Evolutionary conservation across 805 yeast species (phyloP).

Genomic region (Cyberlindnera saturnus): DNA sequence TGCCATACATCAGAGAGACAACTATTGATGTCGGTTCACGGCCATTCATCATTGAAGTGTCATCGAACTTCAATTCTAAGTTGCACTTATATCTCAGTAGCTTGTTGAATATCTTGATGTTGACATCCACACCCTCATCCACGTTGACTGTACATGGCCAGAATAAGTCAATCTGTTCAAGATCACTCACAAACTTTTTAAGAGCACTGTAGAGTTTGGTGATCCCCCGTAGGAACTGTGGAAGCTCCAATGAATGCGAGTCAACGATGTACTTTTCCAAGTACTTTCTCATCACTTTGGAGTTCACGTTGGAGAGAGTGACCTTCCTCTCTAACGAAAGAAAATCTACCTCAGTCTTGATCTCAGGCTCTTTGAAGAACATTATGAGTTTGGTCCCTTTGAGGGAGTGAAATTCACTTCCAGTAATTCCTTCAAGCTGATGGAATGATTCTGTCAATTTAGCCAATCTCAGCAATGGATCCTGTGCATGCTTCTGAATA

Average conservation of each 20-base stretch:
- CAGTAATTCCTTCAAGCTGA: constrained; percentile 10
- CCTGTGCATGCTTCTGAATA: constrained; percentile 17
- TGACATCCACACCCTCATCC: constrained; percentile 6
- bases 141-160: constrained; percentile 7
- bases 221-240: constrained; percentile 6
- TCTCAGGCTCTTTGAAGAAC: constrained; percentile 2
- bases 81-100: constrained; percentile 13
- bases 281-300: background rate
- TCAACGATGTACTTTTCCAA: constrained; percentile 6
- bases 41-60: constrained; percentile 6
- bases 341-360: constrained; percentile 10
- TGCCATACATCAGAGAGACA: constrained; percentile 14
- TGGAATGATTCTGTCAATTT: constrained; percentile 7
- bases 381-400: constrained; percentile 6
- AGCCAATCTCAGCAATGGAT: constrained; percentile 14
- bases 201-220: constrained; percentile 1
- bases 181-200: constrained; percentile 8
- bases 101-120: constrained; percentile 15
- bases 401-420: constrained; percentile 9
- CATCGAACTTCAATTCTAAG: constrained; percentile 7
- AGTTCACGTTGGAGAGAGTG: background rate
- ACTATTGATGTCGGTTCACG: constrained; percentile 1
- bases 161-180: constrained; percentile 14
- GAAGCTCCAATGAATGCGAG: background rate
- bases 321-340: background rate